A percentile compares a stretch with the other conserved stretches of the same genome.
These are phyloP conservation scores for Apostasia ramifera DNA, from an alignment of 106 monocot genomes.

Conservation along the genomic window DNA sequence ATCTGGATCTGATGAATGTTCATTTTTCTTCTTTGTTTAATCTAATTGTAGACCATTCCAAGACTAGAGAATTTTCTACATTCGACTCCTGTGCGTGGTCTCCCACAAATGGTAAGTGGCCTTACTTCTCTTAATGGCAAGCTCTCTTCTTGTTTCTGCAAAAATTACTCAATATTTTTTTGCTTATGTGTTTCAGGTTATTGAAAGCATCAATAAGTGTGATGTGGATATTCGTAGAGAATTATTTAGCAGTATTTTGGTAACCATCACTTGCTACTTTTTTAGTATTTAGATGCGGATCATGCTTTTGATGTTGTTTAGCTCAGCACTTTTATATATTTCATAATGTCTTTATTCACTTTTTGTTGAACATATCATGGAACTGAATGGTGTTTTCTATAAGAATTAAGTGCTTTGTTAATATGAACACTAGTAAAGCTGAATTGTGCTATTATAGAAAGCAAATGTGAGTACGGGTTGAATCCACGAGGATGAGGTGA, in stretches of 20 bases:
- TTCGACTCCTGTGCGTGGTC: conserved; percentile 48
- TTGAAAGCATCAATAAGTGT: conserved; percentile 96
- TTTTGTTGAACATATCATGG: no score
- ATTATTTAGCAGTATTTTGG: conserved; percentile 92
- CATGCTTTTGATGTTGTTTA: not conserved
- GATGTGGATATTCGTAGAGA: conserved; percentile 94
- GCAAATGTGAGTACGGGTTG: no score
- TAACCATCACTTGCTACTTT: conserved; percentile 20
- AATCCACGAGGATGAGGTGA: no score
- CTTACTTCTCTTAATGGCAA: not conserved
- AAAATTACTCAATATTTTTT: not conserved
- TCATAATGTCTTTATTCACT: no score
- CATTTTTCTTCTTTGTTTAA: not conserved
- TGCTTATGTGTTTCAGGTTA: conserved; percentile 38
- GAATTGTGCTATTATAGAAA: no score
- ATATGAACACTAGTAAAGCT: no score
- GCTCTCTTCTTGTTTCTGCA: not conserved
- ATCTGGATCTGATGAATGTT: no score
- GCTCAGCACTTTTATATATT: not conserved
- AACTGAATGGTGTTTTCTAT: no score
- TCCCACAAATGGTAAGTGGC: conserved; percentile 80
- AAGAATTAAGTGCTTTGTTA: no score
- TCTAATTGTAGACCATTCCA: conserved; percentile 69
- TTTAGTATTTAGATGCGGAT: not conserved
- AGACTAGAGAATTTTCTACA: conserved; percentile 66